Percentiles rank a stretch among this genome's conserved stretches.
phyloP scores from a whole-genome alignment of 805 yeast species.

The Teunomyces cretensis region DNA sequence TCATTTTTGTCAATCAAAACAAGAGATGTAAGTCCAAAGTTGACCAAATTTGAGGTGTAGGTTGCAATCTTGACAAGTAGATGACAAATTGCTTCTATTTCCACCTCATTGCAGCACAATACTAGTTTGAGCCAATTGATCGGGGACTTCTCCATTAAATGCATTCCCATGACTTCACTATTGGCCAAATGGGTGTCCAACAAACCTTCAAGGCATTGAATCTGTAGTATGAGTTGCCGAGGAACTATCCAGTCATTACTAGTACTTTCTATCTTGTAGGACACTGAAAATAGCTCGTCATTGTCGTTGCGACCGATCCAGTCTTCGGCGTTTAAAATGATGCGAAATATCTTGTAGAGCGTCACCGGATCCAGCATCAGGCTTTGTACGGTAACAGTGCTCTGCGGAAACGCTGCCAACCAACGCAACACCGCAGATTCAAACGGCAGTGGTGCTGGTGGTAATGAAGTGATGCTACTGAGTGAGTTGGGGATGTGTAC shows the following conservation, averaged over 20 bases:
- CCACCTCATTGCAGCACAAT: conserved; percentile 12
- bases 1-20: conserved; percentile 17
- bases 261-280: neutral
- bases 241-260: conserved; percentile 3
- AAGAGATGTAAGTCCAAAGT: conserved; percentile 18
- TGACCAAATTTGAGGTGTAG: conserved; percentile 18
- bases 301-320: conserved; percentile 8
- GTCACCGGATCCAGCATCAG: conserved; percentile 16
- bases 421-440: conserved; percentile 20
- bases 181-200: conserved; percentile 3
- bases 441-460: conserved; percentile 2
- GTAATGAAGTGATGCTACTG: neutral
- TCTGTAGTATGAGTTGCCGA: conserved; percentile 4
- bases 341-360: conserved; percentile 11
- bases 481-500: neutral
- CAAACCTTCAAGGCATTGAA: conserved; percentile 4
- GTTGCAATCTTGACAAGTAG: conserved; percentile 19
- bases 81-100: conserved; percentile 17
- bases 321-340: conserved; percentile 18
- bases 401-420: conserved; percentile 22
- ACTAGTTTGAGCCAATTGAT: conserved; percentile 15
- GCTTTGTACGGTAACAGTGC: conserved; percentile 12
- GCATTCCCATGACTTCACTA: neutral
- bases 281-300: neutral
- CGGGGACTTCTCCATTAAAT: neutral